These are phyloP conservation scores for Pezicula rhizophila DNA, from an alignment of 2,329 filamentous ascomycete genomes.

Conservation along the genomic window DNA sequence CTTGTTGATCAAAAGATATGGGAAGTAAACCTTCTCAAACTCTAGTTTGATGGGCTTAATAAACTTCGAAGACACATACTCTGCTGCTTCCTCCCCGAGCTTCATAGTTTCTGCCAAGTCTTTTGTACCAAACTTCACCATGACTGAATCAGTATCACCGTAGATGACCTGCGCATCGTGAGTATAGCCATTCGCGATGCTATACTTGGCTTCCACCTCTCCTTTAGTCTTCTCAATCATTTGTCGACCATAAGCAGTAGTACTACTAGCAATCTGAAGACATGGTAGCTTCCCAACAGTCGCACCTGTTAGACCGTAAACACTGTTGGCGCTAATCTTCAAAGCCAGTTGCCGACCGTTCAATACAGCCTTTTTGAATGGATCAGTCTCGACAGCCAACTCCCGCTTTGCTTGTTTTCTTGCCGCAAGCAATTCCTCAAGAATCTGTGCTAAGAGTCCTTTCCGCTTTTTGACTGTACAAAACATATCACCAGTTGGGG, in stretches of 20 bases:
- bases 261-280: conserved; percentile 90
- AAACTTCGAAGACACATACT: conserved; percentile 86
- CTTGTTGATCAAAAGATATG: conserved; percentile 98
- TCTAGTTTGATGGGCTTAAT: conserved; percentile 96
- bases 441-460: conserved; percentile 86
- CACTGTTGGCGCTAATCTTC: conserved; percentile 95
- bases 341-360: conserved; percentile 95
- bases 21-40: conserved; percentile 98
- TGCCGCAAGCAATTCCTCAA: conserved; percentile 85
- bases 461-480: conserved; percentile 85
- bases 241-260: conserved; percentile 91
- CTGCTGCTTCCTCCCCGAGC: conserved; percentile 85
- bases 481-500: conserved; percentile 90
- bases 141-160: conserved; percentile 98
- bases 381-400: conserved; percentile 79
- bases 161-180: conserved; percentile 97
- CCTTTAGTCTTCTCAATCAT: conserved; percentile 99
- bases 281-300: conserved; percentile 95
- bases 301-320: conserved; percentile 94
- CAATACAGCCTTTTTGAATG: conserved; percentile 95
- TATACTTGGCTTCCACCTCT: conserved; percentile 89
- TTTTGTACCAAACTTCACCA: conserved; percentile 95
- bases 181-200: conserved; percentile 86
- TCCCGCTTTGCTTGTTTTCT: conserved; percentile 94
- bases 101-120: conserved; percentile 89